A percentile compares a stretch with the other conserved stretches of the same genome.
These are phyloP conservation scores for Globisporangium abappressorium DNA, from an alignment of 352 stramenopile genomes.

Conservation along the genomic window DNA sequence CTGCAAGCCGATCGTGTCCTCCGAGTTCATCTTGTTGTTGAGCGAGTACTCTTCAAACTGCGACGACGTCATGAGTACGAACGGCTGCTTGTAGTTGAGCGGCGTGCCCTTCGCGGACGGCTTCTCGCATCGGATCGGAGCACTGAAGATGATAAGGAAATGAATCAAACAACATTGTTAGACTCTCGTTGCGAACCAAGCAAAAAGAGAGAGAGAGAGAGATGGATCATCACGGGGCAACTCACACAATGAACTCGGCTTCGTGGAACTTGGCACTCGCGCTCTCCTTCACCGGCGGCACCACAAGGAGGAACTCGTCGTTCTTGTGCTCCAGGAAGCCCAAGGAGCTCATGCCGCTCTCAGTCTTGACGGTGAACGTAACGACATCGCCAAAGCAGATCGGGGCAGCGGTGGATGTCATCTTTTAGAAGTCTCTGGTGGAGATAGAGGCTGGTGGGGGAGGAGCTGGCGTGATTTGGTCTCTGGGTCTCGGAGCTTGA, in stretches of 20 bases:
- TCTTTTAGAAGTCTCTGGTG: conserved; percentile 11
- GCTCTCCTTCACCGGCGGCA: conserved; percentile 48
- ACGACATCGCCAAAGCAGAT: conserved; percentile 61
- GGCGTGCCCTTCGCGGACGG: conserved; percentile 36
- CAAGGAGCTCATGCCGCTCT: conserved; percentile 17
- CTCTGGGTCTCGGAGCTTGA: not conserved
- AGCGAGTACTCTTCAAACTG: conserved; percentile 64
- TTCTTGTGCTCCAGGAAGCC: conserved; percentile 54
- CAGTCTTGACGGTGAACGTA: conserved; percentile 40
- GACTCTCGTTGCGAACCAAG: not conserved
- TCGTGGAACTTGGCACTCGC: conserved; percentile 39
- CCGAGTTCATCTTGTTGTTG: conserved; percentile 70
- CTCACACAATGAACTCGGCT: conserved; percentile 71
- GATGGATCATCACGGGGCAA: conserved; percentile 3
- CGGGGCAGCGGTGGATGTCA: conserved; percentile 20
- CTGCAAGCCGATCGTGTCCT: conserved; percentile 58
- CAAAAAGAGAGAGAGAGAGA: not conserved
- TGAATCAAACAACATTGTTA: not conserved
- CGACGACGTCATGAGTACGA: conserved; percentile 61
- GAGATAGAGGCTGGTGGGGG: not conserved
- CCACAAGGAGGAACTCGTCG: conserved; percentile 49
- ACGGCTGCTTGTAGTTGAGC: conserved; percentile 63
- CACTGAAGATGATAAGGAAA: conserved; percentile 11
- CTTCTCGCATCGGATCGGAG: conserved; percentile 51
- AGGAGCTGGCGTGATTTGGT: not conserved